Evolutionary conservation across 208 protist species (phyloP).

Genomic region (Trypanosoma avium): DNA sequence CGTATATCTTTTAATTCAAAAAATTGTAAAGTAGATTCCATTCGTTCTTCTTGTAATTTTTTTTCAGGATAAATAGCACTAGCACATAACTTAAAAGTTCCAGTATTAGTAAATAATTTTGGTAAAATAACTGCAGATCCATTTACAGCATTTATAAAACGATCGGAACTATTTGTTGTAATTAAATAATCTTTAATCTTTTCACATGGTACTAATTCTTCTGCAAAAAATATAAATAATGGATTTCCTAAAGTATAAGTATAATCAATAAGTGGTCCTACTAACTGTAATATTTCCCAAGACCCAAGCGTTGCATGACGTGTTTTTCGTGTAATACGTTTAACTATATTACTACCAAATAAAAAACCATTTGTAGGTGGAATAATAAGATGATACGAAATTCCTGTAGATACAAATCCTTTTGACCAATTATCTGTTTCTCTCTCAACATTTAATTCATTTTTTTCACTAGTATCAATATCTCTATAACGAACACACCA

Average conservation of each 20-base stretch:
- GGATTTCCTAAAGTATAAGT: conserved; percentile 45
- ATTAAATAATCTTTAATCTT: conserved; percentile 51
- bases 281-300: conserved; percentile 56
- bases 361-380: conserved; percentile 52
- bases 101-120: conserved; percentile 37
- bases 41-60: conserved; percentile 30
- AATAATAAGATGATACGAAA: conserved; percentile 59
- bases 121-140: conserved; percentile 56
- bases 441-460: background rate
- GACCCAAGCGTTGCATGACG: conserved; percentile 46
- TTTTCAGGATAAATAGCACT: conserved; percentile 49
- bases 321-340: conserved; percentile 35
- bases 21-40: conserved; percentile 59
- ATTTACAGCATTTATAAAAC: conserved; percentile 49
- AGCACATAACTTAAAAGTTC: conserved; percentile 61
- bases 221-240: conserved; percentile 67
- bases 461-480: conserved; percentile 14
- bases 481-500: conserved; percentile 66
- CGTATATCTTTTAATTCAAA: conserved; percentile 49
- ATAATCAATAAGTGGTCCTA: conserved; percentile 55
- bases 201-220: conserved; percentile 39
- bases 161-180: conserved; percentile 31
- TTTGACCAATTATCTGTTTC: conserved; percentile 10
- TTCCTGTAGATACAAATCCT: conserved; percentile 53
- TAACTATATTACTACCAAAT: conserved; percentile 20